Conservation (phyloP, 805 yeast genomes). For the Cyberlindnera euphorbiae region DNA sequence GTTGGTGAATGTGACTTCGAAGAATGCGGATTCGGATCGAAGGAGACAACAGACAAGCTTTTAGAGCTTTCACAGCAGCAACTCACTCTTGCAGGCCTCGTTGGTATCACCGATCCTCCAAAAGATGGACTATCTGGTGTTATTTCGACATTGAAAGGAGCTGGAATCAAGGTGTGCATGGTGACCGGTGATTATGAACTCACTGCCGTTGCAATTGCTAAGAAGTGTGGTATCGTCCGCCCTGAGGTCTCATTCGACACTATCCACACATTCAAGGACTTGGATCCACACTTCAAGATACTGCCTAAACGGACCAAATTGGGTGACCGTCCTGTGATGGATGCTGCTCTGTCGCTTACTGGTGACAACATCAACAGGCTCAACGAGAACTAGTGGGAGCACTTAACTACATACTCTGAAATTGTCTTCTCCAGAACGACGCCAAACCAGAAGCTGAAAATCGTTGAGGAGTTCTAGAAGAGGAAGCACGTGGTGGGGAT, state of each 20-base stretch:
- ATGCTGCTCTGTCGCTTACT: conserved; percentile 30
- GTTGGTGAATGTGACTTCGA: conserved; percentile 14
- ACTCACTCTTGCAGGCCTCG: conserved; percentile 33
- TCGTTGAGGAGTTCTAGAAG: conserved; percentile 44
- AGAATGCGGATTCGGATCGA: conserved; percentile 8
- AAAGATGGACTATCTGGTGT: conserved; percentile 33
- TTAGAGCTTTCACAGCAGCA: conserved; percentile 11
- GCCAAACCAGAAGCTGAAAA: conserved; percentile 49
- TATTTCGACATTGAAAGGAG: conserved; percentile 30
- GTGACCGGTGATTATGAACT: conserved; percentile 51
- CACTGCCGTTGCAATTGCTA: conserved; percentile 48
- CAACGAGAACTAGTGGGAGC: conserved; percentile 40
- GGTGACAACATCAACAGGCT: conserved; percentile 30
- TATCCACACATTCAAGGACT: conserved; percentile 18
- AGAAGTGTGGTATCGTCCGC: conserved; percentile 34
- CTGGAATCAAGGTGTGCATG: conserved; percentile 40
- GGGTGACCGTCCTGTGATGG: conserved; percentile 15
- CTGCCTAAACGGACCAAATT: conserved; percentile 7
- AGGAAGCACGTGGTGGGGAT: conserved; percentile 74
- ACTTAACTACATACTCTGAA: conserved; percentile 32
- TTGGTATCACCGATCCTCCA: conserved; percentile 42
- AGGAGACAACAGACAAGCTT: conserved; percentile 12
- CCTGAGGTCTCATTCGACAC: conserved; percentile 9
- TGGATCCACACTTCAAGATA: conserved; percentile 15
- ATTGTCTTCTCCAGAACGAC: conserved; percentile 32